Percentiles rank a stretch among this genome's conserved stretches.
phyloP scores from a whole-genome alignment of 495 filamentous ascomycete genomes.

The Penicillium robsamsonii region DNA sequence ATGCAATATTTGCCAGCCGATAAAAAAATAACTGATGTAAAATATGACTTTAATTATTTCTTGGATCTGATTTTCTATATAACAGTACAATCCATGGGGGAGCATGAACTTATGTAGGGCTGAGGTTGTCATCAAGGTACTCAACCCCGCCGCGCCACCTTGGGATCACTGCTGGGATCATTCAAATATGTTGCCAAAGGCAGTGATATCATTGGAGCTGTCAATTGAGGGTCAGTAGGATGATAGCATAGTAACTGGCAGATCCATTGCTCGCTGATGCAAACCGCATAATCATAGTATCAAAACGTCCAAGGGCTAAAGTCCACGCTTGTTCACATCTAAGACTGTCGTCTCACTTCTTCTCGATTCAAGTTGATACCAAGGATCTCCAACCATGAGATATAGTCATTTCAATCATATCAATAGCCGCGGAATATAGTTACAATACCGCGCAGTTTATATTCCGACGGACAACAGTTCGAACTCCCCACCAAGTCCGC shows the following conservation, averaged over 20 bases:
- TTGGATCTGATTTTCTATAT: not conserved
- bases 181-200: not conserved
- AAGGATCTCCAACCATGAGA: not conserved
- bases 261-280: not conserved
- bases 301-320: not conserved
- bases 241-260: not conserved
- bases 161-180: not conserved
- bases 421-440: not conserved
- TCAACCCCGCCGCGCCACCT: slow-evolving; percentile 16
- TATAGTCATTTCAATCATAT: not conserved
- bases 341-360: not conserved
- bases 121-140: slow-evolving; percentile 23
- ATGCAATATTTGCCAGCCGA: not conserved
- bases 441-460: not conserved
- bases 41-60: slow-evolving; percentile 26
- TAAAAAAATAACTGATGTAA: slow-evolving; percentile 27
- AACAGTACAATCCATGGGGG: not conserved
- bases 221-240: not conserved
- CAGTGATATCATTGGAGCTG: not conserved
- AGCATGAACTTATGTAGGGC: slow-evolving; percentile 12
- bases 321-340: not conserved
- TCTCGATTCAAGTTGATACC: not conserved
- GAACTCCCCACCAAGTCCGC: not conserved
- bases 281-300: not conserved
- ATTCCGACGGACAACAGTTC: not conserved